Evolutionary conservation across 306 rosid species (phyloP).

Genomic region (Cucumis sativus): Cucumber_9930_V3 NC_026661.2:21135501-21136000

Average conservation of each 20-base stretch:
- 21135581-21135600: not conserved
- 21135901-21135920: slow-evolving; percentile 32
- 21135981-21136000: slow-evolving; percentile 32
- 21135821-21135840: too few relatives aligned
- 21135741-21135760: too few relatives aligned
- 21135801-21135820: too few relatives aligned
- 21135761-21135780: too few relatives aligned
- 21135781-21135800: too few relatives aligned
- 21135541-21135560: not conserved
- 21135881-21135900: too few relatives aligned
- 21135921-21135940: slow-evolving; percentile 28
- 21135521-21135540: not conserved
- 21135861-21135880: not conserved
- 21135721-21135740: not conserved
- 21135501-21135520: too few relatives aligned
- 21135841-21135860: not conserved
- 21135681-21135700: not conserved
- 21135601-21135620: not conserved
- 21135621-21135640: not conserved
- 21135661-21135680: not conserved
- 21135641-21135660: not conserved
- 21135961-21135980: slow-evolving; percentile 20
- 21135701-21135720: not conserved
- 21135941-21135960: slow-evolving; percentile 25
- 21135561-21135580: not conserved